Evolutionary conservation across 768 basidiomycete species (phyloP).

Genomic region (Tephrocybe sp.): DNA sequence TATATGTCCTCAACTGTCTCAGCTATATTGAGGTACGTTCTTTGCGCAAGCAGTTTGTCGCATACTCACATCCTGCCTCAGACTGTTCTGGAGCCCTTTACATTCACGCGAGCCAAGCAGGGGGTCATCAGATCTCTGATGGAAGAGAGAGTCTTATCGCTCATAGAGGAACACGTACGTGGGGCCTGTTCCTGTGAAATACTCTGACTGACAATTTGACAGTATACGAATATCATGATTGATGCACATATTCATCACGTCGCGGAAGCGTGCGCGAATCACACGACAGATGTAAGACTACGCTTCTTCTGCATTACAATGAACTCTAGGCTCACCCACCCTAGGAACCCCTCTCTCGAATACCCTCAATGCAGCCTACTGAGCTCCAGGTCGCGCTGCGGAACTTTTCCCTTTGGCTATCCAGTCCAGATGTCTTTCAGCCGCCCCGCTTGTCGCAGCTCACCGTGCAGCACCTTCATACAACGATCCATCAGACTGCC

Average conservation of each 20-base stretch:
- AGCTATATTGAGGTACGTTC: conserved; percentile 73
- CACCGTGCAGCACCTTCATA: conserved; percentile 62
- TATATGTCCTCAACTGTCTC: conserved; percentile 87
- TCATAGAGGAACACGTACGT: conserved; percentile 86
- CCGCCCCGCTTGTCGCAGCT: conserved; percentile 79
- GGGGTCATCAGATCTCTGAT: conserved; percentile 57
- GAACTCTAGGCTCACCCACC: neutral
- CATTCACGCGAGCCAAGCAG: conserved; percentile 66
- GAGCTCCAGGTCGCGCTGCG: conserved; percentile 62
- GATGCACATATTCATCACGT: conserved; percentile 56
- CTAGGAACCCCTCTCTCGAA: conserved; percentile 72
- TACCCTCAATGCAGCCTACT: conserved; percentile 64
- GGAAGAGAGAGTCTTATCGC: conserved; percentile 55
- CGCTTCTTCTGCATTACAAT: neutral
- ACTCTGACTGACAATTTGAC: conserved; percentile 5
- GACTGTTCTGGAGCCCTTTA: conserved; percentile 65
- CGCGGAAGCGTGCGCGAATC: conserved; percentile 41
- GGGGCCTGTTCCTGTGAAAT: neutral
- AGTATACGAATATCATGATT: conserved; percentile 51
- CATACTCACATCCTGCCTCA: conserved; percentile 24
- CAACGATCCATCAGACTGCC: conserved; percentile 74
- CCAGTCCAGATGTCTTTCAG: conserved; percentile 75
- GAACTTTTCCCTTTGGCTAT: conserved; percentile 83
- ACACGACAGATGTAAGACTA: conserved; percentile 38
- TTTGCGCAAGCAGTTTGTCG: neutral